These are phyloP conservation scores for Hibiscus mutabilis DNA, from an alignment of 345 rosid genomes.

Conservation along the genomic window DNA sequence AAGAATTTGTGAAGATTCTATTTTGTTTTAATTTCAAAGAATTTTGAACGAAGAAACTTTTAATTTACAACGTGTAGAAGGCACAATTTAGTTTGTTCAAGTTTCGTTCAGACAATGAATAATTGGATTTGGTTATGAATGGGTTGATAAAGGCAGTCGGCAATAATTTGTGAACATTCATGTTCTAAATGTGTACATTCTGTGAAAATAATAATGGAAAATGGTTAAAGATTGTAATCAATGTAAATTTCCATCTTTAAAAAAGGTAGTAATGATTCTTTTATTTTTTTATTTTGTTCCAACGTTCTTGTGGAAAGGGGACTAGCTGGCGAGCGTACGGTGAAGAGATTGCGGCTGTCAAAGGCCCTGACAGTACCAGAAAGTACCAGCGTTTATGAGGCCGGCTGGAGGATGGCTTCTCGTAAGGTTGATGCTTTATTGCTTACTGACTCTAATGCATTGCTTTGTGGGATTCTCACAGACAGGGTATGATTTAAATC, in stretches of 20 bases:
- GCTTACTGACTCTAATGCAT: slow-evolving; percentile 86
- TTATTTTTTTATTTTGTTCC: background rate
- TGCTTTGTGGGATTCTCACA: slow-evolving; percentile 97
- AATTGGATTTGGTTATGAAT: background rate
- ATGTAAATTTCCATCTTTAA: background rate
- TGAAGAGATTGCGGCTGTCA: slow-evolving; percentile 75
- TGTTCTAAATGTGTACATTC: background rate
- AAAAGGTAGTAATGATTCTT: background rate
- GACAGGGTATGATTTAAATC: slow-evolving; percentile 53
- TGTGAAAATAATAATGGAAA: background rate
- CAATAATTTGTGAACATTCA: background rate
- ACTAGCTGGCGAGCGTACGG: slow-evolving; percentile 87
- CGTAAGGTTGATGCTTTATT: slow-evolving; percentile 89
- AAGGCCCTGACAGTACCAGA: slow-evolving; percentile 93
- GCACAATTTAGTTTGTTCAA: background rate
- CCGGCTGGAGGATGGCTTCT: slow-evolving; percentile 94
- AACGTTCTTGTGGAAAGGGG: slow-evolving; percentile 41
- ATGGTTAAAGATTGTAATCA: background rate
- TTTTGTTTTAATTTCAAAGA: background rate
- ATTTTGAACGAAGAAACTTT: background rate
- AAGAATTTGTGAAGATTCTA: background rate
- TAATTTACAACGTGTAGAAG: background rate
- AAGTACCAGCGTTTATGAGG: slow-evolving; percentile 65
- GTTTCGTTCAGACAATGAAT: background rate
- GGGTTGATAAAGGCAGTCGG: background rate